Base-by-base conservation (phyloP, 208 protist species). In the Leishmania martiniquensis region DNA sequence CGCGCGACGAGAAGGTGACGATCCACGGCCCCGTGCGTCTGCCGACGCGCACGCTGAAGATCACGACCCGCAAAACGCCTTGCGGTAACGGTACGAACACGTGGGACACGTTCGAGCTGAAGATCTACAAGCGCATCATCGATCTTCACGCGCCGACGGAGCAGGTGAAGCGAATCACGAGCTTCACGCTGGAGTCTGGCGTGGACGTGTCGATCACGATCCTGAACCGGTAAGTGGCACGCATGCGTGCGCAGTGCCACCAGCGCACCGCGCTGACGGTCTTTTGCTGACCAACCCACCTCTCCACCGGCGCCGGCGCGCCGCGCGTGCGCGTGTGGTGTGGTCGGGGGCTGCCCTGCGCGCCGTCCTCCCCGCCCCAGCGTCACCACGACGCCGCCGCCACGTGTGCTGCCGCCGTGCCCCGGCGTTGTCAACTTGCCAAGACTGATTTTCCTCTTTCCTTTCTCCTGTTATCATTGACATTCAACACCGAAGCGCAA, bases 41-140 rank as follows among this genome's bases (percentile, higher is more conserved):
- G 70, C 99, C 99, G 72, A 99, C 99, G 80, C 99, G 99, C 89
- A 91, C 91, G 67, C 97, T 99, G 81, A 94, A 93, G 80, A 98
- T 99, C 83, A 99, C 98, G 60, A 99, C 98, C 79, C 93, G 99
- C 86, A 99, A 99, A 92, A 99, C 99, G 68, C 99, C 99, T 82
- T 99, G 98, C 96, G 99, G 99, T 99, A 99, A 99, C 91, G 99
- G 99, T 98, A 99, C 99, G 82, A 99, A 99, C 91, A 99, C 99
- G 62, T 99, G 98, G 98, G 99, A 99, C 89, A 94, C 96, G 59
- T 99, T 97, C 81, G 98, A 99, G 94, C 99, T 99, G 98, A 97
- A 99, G 87, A 99, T 99, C 91, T 99, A 99, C 98, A 99, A 99
- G 97, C 98, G 99, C 89, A 86, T 99, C 71, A 99, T 99, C 83